phyloP scores from a whole-genome alignment of 2,329 filamentous ascomycete species.

The Pseudogymnoascus sp. region DNA sequence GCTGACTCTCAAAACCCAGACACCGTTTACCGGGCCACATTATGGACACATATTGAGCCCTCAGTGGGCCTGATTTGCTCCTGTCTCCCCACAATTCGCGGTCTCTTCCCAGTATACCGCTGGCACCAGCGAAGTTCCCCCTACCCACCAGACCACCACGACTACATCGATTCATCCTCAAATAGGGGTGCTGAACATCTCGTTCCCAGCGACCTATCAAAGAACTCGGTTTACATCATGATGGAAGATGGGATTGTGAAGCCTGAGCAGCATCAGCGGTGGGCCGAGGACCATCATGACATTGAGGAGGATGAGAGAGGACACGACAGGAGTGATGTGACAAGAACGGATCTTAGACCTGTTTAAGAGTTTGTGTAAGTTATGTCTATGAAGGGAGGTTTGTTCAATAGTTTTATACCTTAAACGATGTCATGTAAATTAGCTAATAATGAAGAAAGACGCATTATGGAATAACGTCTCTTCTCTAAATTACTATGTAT shows the following conservation, averaged over 20 bases:
- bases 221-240: neutral
- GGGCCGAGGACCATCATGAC: neutral
- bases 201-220: neutral
- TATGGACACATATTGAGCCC: constrained; percentile 9
- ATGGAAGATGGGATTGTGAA: neutral
- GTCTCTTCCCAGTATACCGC: neutral
- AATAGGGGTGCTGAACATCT: constrained; percentile 1
- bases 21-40: neutral
- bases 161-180: neutral
- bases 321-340: neutral
- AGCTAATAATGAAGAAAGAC: neutral
- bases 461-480: too few relatives aligned
- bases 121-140: neutral
- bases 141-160: neutral
- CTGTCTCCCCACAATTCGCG: constrained; percentile 3
- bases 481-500: neutral
- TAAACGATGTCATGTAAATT: neutral
- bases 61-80: constrained; percentile 1
- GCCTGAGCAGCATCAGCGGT: neutral
- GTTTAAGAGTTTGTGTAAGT: neutral
- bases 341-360: neutral
- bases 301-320: neutral
- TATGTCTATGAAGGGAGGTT: neutral
- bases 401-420: constrained; percentile 3
- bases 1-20: neutral